A percentile compares a stretch with the other conserved stretches of the same genome.
phyloP scores from a whole-genome alignment of 345 rosid genomes.

The Arabis hirsuta region DNA sequence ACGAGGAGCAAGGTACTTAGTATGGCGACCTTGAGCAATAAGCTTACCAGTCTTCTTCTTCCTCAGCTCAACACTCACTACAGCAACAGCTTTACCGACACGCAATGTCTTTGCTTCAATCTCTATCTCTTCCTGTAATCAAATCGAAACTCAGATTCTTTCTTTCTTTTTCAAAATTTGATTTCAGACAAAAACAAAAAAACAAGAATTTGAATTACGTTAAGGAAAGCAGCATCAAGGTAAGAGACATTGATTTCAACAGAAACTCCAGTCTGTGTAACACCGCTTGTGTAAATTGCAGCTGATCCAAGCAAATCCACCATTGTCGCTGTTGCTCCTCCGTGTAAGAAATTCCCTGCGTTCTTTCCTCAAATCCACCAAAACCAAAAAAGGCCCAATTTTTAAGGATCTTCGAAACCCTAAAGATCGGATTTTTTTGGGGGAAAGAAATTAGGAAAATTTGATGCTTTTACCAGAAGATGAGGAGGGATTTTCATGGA shows the following conservation, averaged over 20 bases:
- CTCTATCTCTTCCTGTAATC: constrained; percentile 43
- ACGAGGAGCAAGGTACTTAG: constrained; percentile 66
- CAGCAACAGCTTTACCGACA: constrained; percentile 85
- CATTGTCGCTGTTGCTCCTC: constrained; percentile 89
- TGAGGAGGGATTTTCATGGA: constrained; percentile 80
- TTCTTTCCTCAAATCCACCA: constrained; percentile 50
- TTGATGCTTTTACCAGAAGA: constrained; percentile 55
- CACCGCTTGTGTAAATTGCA: constrained; percentile 63
- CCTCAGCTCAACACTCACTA: constrained; percentile 73
- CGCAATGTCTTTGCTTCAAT: constrained; percentile 31
- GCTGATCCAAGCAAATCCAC: constrained; percentile 92
- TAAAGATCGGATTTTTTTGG: not conserved
- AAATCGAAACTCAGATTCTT: too few relatives aligned
- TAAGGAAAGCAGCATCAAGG: constrained; percentile 80
- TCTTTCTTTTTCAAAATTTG: not conserved
- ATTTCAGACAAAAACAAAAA: not conserved
- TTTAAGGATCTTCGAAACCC: not conserved
- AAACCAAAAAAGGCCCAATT: not conserved
- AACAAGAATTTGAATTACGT: constrained; percentile 44
- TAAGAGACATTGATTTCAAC: constrained; percentile 89
- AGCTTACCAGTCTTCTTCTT: constrained; percentile 80
- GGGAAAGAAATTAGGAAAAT: not conserved
- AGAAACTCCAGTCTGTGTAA: constrained; percentile 60
- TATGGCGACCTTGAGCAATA: constrained; percentile 92
- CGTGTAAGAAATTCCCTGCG: constrained; percentile 87